A percentile compares a stretch with the other conserved stretches of the same genome.
phyloP scores from a whole-genome alignment of 192 early-diverging fungal genomes.

The Linnemannia exigua region DNA sequence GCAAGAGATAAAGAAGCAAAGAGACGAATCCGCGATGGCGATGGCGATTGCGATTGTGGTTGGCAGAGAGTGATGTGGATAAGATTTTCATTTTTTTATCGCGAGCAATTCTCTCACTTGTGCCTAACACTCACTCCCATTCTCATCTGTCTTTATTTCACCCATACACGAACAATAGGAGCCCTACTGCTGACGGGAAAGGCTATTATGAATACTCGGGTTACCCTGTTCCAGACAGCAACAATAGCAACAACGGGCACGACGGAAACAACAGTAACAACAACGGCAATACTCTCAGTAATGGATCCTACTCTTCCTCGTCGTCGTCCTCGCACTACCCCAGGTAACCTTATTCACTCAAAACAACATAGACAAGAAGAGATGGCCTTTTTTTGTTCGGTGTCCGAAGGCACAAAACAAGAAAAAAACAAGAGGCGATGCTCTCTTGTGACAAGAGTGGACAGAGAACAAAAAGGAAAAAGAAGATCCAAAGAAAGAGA shows the following conservation, averaged over 20 bases:
- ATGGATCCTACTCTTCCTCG: constrained; percentile 45
- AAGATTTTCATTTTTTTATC: constrained; percentile 1
- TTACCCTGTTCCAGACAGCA: constrained; percentile 22
- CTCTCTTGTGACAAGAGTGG: not conserved
- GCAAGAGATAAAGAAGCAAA: not conserved
- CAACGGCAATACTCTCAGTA: constrained; percentile 24
- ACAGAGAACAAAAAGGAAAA: not conserved
- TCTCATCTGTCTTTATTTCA: not conserved
- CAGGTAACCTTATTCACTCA: constrained; percentile 21
- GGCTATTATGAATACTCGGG: constrained; percentile 8
- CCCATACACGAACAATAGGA: not conserved
- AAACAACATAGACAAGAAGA: not conserved
- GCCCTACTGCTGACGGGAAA: constrained; percentile 25
- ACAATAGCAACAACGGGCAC: not conserved
- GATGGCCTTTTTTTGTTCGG: not conserved
- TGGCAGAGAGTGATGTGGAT: not conserved
- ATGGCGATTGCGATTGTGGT: constrained; percentile 7
- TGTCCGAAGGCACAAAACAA: not conserved
- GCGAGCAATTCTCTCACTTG: not conserved
- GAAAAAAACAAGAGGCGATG: not conserved
- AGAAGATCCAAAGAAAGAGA: not conserved
- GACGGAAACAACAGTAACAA: constrained; percentile 8
- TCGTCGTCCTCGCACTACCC: constrained; percentile 36
- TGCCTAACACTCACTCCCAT: not conserved
- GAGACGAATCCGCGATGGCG: not conserved